Evolutionary conservation across 2,329 filamentous ascomycete genomes (phyloP).

Genomic region (Dothistroma pini): DNA sequence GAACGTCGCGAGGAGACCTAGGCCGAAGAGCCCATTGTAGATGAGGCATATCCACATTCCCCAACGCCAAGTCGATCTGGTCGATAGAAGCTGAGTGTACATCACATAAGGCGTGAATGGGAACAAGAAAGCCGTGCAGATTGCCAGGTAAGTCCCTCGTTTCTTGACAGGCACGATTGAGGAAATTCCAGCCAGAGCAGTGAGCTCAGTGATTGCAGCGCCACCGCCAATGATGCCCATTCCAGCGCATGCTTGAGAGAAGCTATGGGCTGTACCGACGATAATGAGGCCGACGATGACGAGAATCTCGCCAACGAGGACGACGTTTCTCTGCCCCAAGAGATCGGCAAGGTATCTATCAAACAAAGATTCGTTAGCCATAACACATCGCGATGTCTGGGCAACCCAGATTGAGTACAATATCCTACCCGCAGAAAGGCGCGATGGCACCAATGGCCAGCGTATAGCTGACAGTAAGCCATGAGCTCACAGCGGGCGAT

Average conservation of each 20-base stretch:
- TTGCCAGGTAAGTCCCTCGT: conserved; percentile 12
- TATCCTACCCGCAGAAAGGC: conserved; percentile 10
- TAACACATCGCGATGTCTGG: no score
- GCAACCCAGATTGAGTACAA: no score
- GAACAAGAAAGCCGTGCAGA: conserved; percentile 11
- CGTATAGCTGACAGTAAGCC: conserved; percentile 15
- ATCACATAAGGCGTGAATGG: conserved; percentile 18
- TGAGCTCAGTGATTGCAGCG: conserved; percentile 17
- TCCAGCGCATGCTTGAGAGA: conserved; percentile 11
- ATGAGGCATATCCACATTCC: conserved; percentile 24
- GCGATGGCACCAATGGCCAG: conserved; percentile 17
- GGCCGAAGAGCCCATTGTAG: conserved; percentile 49
- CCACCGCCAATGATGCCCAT: conserved; percentile 14
- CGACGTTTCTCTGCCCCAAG: conserved; percentile 14
- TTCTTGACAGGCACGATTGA: conserved; percentile 17
- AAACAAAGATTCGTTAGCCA: no score
- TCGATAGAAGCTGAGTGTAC: conserved; percentile 17
- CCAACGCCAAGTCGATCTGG: conserved; percentile 13
- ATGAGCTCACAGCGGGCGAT: conserved; percentile 7
- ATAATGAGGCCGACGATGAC: conserved; percentile 14
- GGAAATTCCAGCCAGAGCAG: conserved; percentile 14
- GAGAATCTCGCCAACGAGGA: conserved; percentile 9
- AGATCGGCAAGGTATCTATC: conserved; percentile 14
- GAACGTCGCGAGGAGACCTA: conserved; percentile 39
- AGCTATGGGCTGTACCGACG: conserved; percentile 12